Conservation (phyloP, 23 red algal genomes). For the Pyropia haitanensis region DNA sequence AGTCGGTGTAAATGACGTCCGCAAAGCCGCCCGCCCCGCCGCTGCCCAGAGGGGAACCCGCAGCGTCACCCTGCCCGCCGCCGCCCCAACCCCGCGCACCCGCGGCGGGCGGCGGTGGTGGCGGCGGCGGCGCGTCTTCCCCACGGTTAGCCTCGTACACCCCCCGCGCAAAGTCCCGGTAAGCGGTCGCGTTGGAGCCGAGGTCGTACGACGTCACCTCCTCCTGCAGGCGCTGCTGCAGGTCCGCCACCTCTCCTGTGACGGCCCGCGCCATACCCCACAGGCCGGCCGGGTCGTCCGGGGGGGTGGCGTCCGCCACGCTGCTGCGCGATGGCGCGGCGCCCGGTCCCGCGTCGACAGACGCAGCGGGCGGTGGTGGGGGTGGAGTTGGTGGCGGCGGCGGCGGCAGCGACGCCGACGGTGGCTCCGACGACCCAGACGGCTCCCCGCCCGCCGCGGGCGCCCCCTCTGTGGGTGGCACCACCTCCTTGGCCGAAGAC, state of each 20-base stretch:
- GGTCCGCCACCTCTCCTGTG: slow-evolving; percentile 26
- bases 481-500: neutral
- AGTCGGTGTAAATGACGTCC: slow-evolving; percentile 15
- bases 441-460: too few relatives aligned
- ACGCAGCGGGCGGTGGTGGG: too few relatives aligned
- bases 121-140: slow-evolving; percentile 4
- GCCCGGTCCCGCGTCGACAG: too few relatives aligned
- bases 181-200: slow-evolving; percentile 14
- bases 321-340: too few relatives aligned
- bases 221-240: slow-evolving; percentile 23
- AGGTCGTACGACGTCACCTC: slow-evolving; percentile 38
- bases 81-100: slow-evolving; percentile 1
- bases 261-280: slow-evolving; percentile 46
- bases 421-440: too few relatives aligned
- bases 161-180: slow-evolving; percentile 50
- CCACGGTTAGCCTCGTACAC: slow-evolving; percentile 28
- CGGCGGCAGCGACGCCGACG: too few relatives aligned
- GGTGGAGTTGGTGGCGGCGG: too few relatives aligned
- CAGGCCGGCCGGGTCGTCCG: slow-evolving; percentile 1
- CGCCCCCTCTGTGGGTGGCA: too few relatives aligned
- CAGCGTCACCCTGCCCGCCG: too few relatives aligned
- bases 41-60: neutral
- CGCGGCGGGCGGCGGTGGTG: slow-evolving; percentile 2
- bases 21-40: neutral
- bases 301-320: too few relatives aligned